Conservation (phyloP, 805 yeast genomes). For the Metschnikowia kunwiensis region DNA sequence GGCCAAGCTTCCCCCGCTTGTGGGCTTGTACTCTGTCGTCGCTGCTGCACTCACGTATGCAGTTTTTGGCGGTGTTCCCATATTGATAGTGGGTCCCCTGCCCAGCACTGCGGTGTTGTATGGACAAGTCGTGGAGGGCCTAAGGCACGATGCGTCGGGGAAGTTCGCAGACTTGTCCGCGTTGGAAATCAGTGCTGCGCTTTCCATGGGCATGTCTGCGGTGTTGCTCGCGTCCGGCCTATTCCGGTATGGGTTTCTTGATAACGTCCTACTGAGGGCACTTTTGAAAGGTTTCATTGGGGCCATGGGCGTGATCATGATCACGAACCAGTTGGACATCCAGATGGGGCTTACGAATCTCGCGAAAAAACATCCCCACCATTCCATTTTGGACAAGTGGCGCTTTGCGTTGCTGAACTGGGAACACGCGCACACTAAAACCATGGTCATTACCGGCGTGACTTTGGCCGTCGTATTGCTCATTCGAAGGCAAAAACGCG, state of each 20-base stretch:
- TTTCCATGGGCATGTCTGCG: constrained; percentile 19
- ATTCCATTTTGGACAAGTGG: constrained; percentile 17
- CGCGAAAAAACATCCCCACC: constrained; percentile 21
- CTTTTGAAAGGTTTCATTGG: constrained; percentile 78
- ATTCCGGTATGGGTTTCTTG: constrained; percentile 81
- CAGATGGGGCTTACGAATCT: constrained; percentile 35
- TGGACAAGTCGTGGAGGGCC: constrained; percentile 65
- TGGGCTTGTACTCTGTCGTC: constrained; percentile 74
- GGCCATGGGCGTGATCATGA: constrained; percentile 82
- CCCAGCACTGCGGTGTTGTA: constrained; percentile 81
- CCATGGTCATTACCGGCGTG: constrained; percentile 18
- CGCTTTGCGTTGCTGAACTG: constrained; percentile 8
- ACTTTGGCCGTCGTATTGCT: constrained; percentile 24
- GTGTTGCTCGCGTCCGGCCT: constrained; percentile 32
- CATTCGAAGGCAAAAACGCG: constrained; percentile 21
- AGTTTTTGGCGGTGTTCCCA: constrained; percentile 80
- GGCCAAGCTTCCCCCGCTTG: constrained; percentile 78
- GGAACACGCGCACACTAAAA: constrained; percentile 9
- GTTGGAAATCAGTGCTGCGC: constrained; percentile 21
- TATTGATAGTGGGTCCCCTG: constrained; percentile 89
- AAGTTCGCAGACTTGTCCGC: constrained; percentile 40
- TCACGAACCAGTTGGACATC: constrained; percentile 51
- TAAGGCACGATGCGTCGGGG: constrained; percentile 26
- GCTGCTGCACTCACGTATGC: constrained; percentile 78
- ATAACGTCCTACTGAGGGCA: constrained; percentile 73